A percentile compares a stretch with the other conserved stretches of the same genome.
These are phyloP conservation scores for Candida silvatica DNA, from an alignment of 805 yeast species.

Conservation along the genomic window DNA sequence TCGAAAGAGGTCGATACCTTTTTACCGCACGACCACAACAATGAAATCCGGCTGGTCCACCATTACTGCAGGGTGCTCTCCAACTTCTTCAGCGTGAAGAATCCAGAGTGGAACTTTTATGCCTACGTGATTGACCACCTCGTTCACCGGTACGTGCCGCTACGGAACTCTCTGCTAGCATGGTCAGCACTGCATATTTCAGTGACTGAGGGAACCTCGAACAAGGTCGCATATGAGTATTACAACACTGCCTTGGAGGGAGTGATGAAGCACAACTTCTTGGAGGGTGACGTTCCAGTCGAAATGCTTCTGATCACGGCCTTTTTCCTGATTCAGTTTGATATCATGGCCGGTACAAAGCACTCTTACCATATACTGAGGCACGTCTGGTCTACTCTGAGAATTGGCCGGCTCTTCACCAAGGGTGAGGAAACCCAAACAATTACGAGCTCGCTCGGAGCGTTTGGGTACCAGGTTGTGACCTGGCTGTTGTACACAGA, in stretches of 20 bases:
- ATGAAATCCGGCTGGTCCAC: slow-evolving; percentile 2
- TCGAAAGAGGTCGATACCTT: neutral
- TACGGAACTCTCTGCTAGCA: slow-evolving; percentile 1
- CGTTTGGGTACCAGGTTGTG: slow-evolving; percentile 2
- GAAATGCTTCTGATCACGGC: slow-evolving; percentile 2
- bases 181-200: slow-evolving; percentile 3
- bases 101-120: slow-evolving; percentile 3
- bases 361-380: slow-evolving; percentile 2
- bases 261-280: slow-evolving; percentile 1
- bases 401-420: slow-evolving; percentile 1
- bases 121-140: neutral
- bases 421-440: neutral
- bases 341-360: slow-evolving; percentile 2
- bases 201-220: neutral
- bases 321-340: slow-evolving; percentile 2
- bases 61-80: slow-evolving; percentile 1
- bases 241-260: neutral
- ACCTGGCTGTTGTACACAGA: slow-evolving; percentile 1
- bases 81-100: slow-evolving; percentile 1
- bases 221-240: neutral
- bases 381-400: slow-evolving; percentile 2
- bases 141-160: slow-evolving; percentile 1
- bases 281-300: slow-evolving; percentile 1
- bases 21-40: neutral
- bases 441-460: too few relatives aligned